Conservation (phyloP, 139 green algal species). For the Coccomyxa sp. region DNA sequence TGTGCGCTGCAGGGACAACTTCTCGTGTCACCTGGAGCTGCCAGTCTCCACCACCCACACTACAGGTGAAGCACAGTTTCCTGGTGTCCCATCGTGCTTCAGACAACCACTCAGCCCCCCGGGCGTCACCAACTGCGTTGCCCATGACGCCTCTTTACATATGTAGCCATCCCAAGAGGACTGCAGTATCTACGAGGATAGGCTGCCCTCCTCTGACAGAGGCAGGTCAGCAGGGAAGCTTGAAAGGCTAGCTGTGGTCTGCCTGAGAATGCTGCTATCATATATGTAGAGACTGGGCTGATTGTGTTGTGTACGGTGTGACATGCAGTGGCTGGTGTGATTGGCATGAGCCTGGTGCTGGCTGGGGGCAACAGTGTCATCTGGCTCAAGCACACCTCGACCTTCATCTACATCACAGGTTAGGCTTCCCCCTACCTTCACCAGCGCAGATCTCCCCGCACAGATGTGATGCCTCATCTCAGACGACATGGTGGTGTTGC, state of each 20-base stretch:
- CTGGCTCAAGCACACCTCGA: conserved; percentile 16
- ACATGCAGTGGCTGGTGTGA: conserved; percentile 24
- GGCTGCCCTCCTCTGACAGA: too few relatives aligned
- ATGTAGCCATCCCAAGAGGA: too few relatives aligned
- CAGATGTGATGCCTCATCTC: too few relatives aligned
- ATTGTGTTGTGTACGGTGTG: neutral
- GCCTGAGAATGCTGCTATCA: neutral
- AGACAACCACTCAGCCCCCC: too few relatives aligned
- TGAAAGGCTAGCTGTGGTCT: too few relatives aligned
- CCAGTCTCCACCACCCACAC: conserved; percentile 45
- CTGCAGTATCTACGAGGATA: too few relatives aligned
- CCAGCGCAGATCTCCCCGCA: too few relatives aligned
- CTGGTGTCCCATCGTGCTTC: neutral
- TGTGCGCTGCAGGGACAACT: neutral
- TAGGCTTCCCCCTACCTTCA: conserved; percentile 37
- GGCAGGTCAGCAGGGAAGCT: too few relatives aligned
- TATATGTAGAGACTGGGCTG: neutral
- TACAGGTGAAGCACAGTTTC: conserved; percentile 9
- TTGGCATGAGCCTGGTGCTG: conserved; percentile 20
- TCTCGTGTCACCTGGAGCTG: conserved; percentile 27
- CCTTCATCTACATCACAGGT: conserved; percentile 42
- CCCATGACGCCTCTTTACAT: too few relatives aligned
- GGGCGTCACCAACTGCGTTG: too few relatives aligned
- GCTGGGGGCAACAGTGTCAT: conserved; percentile 19
- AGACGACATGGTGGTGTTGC: too few relatives aligned